A percentile compares a stretch with the other conserved stretches of the same genome.
These are phyloP conservation scores for Mariannaea elegans DNA, from an alignment of 2,329 filamentous ascomycete genomes.

Conservation along the genomic window DNA sequence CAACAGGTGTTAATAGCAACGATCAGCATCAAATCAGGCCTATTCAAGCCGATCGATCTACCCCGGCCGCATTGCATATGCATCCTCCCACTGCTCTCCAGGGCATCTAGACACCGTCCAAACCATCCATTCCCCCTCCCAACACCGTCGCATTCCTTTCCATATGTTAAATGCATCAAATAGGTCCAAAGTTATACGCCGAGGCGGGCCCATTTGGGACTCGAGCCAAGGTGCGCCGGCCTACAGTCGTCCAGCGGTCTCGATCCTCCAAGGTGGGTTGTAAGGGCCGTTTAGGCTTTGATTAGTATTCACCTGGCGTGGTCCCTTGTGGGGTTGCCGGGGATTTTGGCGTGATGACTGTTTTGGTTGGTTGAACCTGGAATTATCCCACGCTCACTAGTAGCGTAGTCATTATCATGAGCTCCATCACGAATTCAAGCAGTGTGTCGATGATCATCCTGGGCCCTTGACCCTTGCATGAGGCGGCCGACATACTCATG, in stretches of 20 bases:
- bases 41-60: conserved; percentile 14
- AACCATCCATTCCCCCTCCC: neutral
- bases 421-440: too few relatives aligned
- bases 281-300: too few relatives aligned
- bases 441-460: too few relatives aligned
- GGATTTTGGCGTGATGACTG: neutral
- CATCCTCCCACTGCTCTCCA: conserved; percentile 3
- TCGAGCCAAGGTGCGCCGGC: neutral
- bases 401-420: too few relatives aligned
- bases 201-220: neutral
- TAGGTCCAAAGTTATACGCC: neutral
- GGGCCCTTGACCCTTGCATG: too few relatives aligned
- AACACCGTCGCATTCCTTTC: neutral
- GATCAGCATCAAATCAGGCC: conserved; percentile 9
- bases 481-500: too few relatives aligned
- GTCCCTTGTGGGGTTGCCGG: conserved; percentile 5
- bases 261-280: neutral
- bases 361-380: neutral
- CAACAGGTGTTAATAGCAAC: conserved; percentile 1
- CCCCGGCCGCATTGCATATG: conserved; percentile 17
- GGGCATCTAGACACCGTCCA: neutral
- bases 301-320: conserved; percentile 10
- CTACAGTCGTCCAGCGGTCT: conserved; percentile 13
- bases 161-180: neutral
- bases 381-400: too few relatives aligned